Conservation (phyloP, 2,329 filamentous ascomycete species). For the Sclerotinia sclerotiorum region DNA sequence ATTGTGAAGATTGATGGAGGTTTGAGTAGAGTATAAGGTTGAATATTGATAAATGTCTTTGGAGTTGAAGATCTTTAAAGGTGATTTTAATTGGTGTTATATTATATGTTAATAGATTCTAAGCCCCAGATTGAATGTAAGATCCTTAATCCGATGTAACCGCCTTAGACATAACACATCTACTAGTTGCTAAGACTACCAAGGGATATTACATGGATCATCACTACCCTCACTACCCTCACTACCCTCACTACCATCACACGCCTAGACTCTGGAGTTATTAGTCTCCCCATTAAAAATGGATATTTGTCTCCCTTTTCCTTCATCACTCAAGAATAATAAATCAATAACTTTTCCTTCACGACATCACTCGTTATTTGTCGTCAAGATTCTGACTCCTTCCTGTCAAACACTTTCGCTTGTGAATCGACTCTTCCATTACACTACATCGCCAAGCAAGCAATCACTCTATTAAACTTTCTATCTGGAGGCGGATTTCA, state of each 20-base stretch:
- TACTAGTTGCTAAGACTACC: background rate
- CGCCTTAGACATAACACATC: background rate
- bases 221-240: background rate
- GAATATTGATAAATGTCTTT: background rate
- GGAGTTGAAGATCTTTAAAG: background rate
- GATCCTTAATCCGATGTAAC: background rate
- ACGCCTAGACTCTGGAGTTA: background rate
- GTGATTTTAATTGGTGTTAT: background rate
- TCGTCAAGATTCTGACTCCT: background rate
- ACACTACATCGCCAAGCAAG: background rate
- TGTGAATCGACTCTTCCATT: background rate
- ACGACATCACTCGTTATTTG: conserved; percentile 13
- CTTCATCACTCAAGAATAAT: no score
- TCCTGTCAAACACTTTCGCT: background rate
- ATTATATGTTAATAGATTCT: background rate
- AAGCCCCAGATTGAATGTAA: no score
- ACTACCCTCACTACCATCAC: background rate
- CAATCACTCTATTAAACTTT: background rate
- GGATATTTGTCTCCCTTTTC: background rate
- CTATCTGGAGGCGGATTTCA: background rate
- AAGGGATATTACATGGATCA: background rate
- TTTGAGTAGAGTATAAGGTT: background rate
- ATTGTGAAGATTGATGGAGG: no score
- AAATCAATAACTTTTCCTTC: background rate
- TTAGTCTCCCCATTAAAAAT: conserved; percentile 5